phyloP scores from a whole-genome alignment of 148 eudicot species.

The Amaranthus palmeri region DNA sequence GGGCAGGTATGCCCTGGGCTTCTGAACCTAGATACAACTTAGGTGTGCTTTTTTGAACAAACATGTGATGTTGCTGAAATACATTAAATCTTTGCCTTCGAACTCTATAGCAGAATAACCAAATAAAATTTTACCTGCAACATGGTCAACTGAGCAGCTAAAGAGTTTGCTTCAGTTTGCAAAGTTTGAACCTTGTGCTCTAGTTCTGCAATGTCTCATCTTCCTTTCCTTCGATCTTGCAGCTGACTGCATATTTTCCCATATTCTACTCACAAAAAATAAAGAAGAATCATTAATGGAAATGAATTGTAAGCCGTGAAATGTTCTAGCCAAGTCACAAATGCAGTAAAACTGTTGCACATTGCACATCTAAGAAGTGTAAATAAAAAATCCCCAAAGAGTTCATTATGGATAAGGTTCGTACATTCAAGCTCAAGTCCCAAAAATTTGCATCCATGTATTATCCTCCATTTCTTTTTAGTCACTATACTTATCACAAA shows the following conservation, averaged over 20 bases:
- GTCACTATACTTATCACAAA: too few relatives aligned
- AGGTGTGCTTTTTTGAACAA: too few relatives aligned
- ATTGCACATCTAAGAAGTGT: not conserved
- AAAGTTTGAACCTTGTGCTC: conserved; percentile 58
- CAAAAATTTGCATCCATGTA: too few relatives aligned
- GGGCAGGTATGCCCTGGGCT: too few relatives aligned
- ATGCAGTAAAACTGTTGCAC: not conserved
- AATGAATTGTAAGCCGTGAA: not conserved
- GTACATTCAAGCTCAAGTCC: too few relatives aligned
- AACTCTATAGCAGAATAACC: not conserved
- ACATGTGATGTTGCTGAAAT: too few relatives aligned
- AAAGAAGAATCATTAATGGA: not conserved
- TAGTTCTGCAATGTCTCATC: conserved; percentile 63
- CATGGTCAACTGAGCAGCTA: conserved; percentile 56
- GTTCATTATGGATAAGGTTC: not conserved
- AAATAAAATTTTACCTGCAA: conserved; percentile 32
- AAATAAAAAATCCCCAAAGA: not conserved
- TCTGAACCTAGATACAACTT: too few relatives aligned
- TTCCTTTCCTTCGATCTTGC: conserved; percentile 74
- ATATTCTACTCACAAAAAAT: conserved; percentile 34
- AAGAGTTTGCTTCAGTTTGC: conserved; percentile 61
- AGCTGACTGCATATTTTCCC: conserved; percentile 72
- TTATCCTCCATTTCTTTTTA: too few relatives aligned
- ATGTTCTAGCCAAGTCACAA: not conserved
- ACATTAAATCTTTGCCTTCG: too few relatives aligned